Evolutionary conservation across 129 eudicot genomes (phyloP).

Genomic region (Helichrysum umbraculigerum): DNA sequence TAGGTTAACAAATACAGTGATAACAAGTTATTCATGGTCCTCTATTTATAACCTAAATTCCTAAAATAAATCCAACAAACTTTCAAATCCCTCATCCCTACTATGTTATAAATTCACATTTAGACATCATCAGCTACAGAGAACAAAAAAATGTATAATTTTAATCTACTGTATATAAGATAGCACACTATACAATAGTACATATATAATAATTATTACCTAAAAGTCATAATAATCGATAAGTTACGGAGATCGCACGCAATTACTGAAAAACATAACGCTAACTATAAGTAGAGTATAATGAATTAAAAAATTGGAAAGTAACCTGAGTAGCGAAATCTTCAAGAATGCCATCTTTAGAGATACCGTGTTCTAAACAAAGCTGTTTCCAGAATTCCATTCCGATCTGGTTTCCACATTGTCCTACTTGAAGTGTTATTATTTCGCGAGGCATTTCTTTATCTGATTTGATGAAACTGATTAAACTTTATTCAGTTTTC

Average conservation of each 20-base stretch:
- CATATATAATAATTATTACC: neutral
- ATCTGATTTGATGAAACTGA: neutral
- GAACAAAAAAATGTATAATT: neutral
- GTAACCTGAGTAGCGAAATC: constrained; percentile 97
- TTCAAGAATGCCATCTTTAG: constrained; percentile 97
- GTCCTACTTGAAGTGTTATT: constrained; percentile 95
- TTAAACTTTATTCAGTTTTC: neutral
- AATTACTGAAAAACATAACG: neutral
- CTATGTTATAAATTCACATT: neutral
- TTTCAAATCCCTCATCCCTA: neutral
- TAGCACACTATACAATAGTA: too few species aligned
- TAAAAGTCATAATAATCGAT: neutral
- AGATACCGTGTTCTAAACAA: constrained; percentile 95
- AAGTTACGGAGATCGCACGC: neutral
- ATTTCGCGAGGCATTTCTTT: constrained; percentile 86
- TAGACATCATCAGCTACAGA: neutral
- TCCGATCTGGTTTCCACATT: constrained; percentile 99
- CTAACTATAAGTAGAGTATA: neutral
- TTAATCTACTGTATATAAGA: too few species aligned
- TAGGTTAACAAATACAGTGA: constrained; percentile 3
- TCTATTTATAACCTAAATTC: constrained; percentile 4
- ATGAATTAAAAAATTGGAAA: neutral
- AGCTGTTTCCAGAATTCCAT: constrained; percentile 99
- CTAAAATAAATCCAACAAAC: neutral
- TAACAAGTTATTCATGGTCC: neutral